phyloP scores from a whole-genome alignment of 345 rosid genomes.

The Eucalyptus tenuipes region DNA sequence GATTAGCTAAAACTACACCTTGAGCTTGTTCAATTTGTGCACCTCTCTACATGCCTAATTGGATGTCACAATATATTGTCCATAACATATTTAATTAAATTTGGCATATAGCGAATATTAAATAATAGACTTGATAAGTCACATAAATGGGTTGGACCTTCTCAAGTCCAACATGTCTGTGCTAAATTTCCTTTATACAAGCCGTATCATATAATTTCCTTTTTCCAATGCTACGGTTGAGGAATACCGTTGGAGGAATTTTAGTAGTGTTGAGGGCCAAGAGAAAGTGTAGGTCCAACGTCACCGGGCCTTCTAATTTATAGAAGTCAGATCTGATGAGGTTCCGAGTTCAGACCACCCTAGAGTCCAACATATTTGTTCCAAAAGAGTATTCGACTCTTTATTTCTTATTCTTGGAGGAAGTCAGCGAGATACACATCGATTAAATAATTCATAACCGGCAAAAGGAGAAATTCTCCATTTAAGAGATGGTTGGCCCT shows the following conservation, averaged over 20 bases:
- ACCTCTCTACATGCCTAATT: accelerated
- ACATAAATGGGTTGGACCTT: background rate
- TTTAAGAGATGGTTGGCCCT: background rate
- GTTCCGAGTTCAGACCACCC: background rate
- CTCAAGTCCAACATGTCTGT: background rate
- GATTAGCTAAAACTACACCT: no score
- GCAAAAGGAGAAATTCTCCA: background rate
- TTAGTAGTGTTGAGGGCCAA: background rate
- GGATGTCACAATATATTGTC: background rate
- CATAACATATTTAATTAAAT: background rate
- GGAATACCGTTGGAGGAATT: background rate
- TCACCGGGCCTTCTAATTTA: background rate
- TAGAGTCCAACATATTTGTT: background rate
- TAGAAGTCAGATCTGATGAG: background rate
- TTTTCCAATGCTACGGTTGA: background rate
- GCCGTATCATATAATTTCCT: background rate
- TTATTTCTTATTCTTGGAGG: background rate
- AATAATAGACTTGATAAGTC: background rate
- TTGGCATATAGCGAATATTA: background rate
- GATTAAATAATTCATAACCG: background rate
- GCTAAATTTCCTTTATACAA: background rate
- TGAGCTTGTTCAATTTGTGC: no score
- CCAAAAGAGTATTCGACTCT: background rate
- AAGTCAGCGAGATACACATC: background rate
- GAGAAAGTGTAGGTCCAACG: background rate